phyloP scores from a whole-genome alignment of 2,329 filamentous ascomycete genomes.

The Teratosphaeria destructans region DNA sequence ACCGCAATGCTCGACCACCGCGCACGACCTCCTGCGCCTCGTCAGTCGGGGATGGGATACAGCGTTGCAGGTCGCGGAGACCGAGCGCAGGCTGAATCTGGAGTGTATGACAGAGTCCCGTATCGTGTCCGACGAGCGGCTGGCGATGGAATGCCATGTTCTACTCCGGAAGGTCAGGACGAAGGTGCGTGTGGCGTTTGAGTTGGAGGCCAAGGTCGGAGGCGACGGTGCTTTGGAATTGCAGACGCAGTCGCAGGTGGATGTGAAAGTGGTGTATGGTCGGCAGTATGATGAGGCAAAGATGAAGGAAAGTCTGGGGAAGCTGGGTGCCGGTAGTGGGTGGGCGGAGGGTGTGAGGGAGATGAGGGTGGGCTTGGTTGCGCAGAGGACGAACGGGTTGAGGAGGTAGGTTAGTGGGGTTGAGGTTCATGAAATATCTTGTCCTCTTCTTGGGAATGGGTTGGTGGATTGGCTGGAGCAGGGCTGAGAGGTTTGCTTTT shows the following conservation, averaged over 20 bases:
- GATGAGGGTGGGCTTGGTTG: constrained; percentile 33
- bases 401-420: constrained; percentile 7
- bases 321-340: constrained; percentile 34
- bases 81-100: constrained; percentile 52
- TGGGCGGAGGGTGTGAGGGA: constrained; percentile 35
- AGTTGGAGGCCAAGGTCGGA: constrained; percentile 35
- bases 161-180: constrained; percentile 56
- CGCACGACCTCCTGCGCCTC: constrained; percentile 48
- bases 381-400: constrained; percentile 33
- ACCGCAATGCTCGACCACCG: constrained; percentile 46
- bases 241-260: constrained; percentile 27
- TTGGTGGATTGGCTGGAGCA: too few relatives aligned
- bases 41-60: constrained; percentile 58
- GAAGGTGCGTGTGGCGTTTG: constrained; percentile 55
- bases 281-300: constrained; percentile 67
- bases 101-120: constrained; percentile 55
- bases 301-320: constrained; percentile 59
- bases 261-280: constrained; percentile 61
- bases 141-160: constrained; percentile 52
- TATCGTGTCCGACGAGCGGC: constrained; percentile 54
- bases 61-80: constrained; percentile 48
- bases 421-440: too few relatives aligned
- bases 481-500: too few relatives aligned
- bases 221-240: constrained; percentile 34
- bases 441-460: too few relatives aligned